Evolutionary conservation across 2,329 filamentous ascomycete genomes (phyloP), one percentile per base, ranked within the genome.

Genomic region (Furcasterigmium furcatum): DNA sequence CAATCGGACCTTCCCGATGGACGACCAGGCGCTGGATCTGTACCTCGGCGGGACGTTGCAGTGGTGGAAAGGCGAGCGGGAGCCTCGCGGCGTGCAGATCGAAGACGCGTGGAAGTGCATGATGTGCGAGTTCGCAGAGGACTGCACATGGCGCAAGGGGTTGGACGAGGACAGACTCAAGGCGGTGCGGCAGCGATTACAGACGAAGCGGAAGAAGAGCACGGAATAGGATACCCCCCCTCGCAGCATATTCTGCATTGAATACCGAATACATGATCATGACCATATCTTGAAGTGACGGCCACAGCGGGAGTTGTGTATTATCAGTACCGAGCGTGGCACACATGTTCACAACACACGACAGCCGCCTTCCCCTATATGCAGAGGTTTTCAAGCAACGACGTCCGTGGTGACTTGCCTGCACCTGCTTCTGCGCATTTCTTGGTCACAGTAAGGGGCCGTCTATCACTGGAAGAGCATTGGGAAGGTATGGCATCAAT

Each of bases 31-130:
- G 3, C 68, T 96, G 36, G 76, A 84, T 10, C 66, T 64, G 2
- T 95, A 95, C 59, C 62, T 96, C 4, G 60, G 67, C 0, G 74
- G 80, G 3, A 84, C 87, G 52, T 82, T 96, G 78, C 63, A 74
- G n/a, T 96, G 90, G 90, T 97, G 92, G 92, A 81, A 79, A 25
- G 92, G 91, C 1, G 73, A 86, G 55, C 72, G 91, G 14, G 68
- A 77, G 41, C 82, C 91, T 0, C 74, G 76, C 8, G 92, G 92
- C 0, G 91, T 96, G 3, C 75, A 80, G 7, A 77, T 95, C 7
- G 85, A 91, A 57, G 91, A 96, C 55, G 88, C 89, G 0, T 95
- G 86, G 67, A 97, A 96, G 63, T 97, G 92, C 61, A 72, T 82
- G 18, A 81, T 76, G 20, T 97, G 92, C 59, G 90, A 95, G 53